These are phyloP conservation scores for Boletus rufocinnamomeus DNA, from an alignment of 768 basidiomycete genomes.

Conservation along the genomic window DNA sequence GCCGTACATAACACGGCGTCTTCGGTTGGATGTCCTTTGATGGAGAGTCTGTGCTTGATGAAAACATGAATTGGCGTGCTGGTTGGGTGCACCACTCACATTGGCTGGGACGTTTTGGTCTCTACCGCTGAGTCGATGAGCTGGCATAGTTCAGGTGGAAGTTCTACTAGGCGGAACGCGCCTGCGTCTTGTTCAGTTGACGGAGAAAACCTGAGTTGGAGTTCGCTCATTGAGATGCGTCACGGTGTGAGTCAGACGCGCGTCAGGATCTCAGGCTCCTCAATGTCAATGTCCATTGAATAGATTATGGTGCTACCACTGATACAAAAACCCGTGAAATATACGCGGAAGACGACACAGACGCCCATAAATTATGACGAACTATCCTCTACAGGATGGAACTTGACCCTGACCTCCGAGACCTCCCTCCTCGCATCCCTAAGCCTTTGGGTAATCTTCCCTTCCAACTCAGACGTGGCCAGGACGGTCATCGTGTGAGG, in stretches of 20 bases:
- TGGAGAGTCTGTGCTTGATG: constrained; percentile 50
- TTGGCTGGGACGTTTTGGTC: constrained; percentile 34
- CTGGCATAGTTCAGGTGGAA: constrained; percentile 66
- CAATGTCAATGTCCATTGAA: background rate
- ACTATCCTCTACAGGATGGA: constrained; percentile 44
- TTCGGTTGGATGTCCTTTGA: constrained; percentile 81
- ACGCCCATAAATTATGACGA: constrained; percentile 9
- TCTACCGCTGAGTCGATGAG: constrained; percentile 57
- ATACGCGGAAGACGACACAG: background rate
- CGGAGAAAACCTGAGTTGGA: constrained; percentile 54
- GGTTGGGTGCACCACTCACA: constrained; percentile 13
- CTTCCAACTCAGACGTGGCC: constrained; percentile 62
- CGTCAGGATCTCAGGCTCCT: no score
- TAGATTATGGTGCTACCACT: background rate
- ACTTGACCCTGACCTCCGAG: constrained; percentile 69
- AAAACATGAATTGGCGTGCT: background rate
- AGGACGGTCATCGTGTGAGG: constrained; percentile 56
- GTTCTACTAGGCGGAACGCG: constrained; percentile 70
- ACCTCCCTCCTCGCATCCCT: constrained; percentile 63
- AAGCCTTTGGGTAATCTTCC: constrained; percentile 55
- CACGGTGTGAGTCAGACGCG: background rate
- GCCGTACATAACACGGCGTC: constrained; percentile 89
- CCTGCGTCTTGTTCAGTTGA: constrained; percentile 49
- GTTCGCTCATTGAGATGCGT: constrained; percentile 21
- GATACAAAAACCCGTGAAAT: background rate